phyloP scores from a whole-genome alignment of 2,329 filamentous ascomycete species.

The Fonsecaea multimorphosa region DNA sequence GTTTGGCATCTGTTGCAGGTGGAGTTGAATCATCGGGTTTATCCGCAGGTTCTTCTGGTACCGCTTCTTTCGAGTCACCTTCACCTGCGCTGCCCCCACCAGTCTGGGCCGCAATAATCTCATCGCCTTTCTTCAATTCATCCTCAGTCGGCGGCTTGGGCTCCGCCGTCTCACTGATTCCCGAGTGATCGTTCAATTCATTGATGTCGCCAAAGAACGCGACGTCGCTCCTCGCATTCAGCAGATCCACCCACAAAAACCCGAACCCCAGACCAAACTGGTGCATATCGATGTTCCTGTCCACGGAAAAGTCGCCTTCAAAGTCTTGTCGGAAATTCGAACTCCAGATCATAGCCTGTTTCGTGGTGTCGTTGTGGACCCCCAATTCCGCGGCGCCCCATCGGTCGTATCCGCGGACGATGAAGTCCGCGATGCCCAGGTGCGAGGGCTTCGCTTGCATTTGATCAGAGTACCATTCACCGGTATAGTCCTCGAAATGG shows the following conservation, averaged over 20 bases:
- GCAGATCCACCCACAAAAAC: constrained; percentile 37
- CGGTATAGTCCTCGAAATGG: constrained; percentile 36
- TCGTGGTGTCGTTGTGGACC: constrained; percentile 30
- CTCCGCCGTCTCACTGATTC: constrained; percentile 37
- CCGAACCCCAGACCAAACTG: constrained; percentile 39
- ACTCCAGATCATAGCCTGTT: constrained; percentile 40
- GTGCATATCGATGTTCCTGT: constrained; percentile 39
- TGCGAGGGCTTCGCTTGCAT: constrained; percentile 36
- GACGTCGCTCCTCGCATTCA: constrained; percentile 33
- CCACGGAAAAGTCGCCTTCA: constrained; percentile 32
- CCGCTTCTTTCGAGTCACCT: not conserved
- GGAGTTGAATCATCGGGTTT: constrained; percentile 7
- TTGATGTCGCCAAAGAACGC: constrained; percentile 38
- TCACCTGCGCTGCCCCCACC: not conserved
- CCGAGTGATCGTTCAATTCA: constrained; percentile 34
- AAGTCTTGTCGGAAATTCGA: constrained; percentile 40
- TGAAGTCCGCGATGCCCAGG: constrained; percentile 36
- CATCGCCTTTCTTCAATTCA: constrained; percentile 35
- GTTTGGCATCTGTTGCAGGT: constrained; percentile 4
- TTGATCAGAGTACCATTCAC: constrained; percentile 33
- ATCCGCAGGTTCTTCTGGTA: not conserved
- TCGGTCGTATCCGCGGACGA: constrained; percentile 35
- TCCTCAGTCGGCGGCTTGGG: constrained; percentile 35
- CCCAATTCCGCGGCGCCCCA: constrained; percentile 30
- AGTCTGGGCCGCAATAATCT: constrained; percentile 26